phyloP scores from a whole-genome alignment of 495 filamentous ascomycete species.

The Pseudotulostoma volvatum region DNA sequence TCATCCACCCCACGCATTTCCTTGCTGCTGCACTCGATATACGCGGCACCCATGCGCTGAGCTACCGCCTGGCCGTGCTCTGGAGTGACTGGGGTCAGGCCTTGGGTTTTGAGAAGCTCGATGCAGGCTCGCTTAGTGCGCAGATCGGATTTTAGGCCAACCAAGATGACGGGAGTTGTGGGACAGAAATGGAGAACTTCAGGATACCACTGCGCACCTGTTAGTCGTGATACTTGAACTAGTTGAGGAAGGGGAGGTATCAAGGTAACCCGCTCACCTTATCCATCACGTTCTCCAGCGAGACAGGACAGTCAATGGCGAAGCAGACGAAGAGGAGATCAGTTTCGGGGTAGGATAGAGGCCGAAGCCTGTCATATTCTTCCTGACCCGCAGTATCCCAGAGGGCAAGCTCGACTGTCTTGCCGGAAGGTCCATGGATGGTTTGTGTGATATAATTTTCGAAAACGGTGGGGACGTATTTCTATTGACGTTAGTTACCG shows the following conservation, averaged over 20 bases:
- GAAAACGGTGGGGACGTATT: constrained; percentile 99
- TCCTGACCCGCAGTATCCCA: constrained; percentile 99
- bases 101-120: constrained; percentile 95
- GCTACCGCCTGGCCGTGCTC: constrained; percentile 82
- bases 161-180: constrained; percentile 84
- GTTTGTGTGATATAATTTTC: constrained; percentile 99
- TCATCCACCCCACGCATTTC: constrained; percentile 92
- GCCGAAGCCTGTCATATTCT: constrained; percentile 91
- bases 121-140: constrained; percentile 88
- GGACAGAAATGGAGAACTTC: constrained; percentile 99
- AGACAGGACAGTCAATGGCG: constrained; percentile 96
- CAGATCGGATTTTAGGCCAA: constrained; percentile 92
- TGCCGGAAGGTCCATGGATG: constrained; percentile 66
- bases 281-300: constrained; percentile 94
- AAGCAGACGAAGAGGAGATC: constrained; percentile 98
- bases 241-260: no score
- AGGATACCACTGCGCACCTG: constrained; percentile 69
- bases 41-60: constrained; percentile 77
- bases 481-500: constrained; percentile 34
- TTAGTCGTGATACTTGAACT: constrained; percentile 9
- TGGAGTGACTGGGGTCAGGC: constrained; percentile 80
- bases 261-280: constrained; percentile 45
- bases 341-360: constrained; percentile 93
- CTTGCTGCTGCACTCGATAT: constrained; percentile 96
- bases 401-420: constrained; percentile 86